These are phyloP conservation scores for Apophysomyces sp. DNA, from an alignment of 371 early-diverging fungal species.

Conservation along the genomic window DNA sequence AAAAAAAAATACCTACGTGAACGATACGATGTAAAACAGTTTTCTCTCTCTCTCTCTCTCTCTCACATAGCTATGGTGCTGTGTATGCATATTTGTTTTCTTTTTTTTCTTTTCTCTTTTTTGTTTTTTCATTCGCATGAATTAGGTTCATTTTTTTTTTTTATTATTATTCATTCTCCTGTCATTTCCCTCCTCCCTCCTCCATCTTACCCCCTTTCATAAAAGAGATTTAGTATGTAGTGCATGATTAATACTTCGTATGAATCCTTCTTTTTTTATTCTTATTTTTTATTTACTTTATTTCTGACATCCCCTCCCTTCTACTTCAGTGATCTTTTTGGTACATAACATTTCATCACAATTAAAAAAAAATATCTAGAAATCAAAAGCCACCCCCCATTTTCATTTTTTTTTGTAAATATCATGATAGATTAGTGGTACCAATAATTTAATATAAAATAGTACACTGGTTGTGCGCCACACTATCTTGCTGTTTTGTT, in stretches of 20 bases:
- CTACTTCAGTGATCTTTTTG: neutral
- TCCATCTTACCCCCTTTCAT: neutral
- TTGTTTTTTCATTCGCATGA: neutral
- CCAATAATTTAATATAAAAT: too few species aligned
- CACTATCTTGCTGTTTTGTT: too few species aligned
- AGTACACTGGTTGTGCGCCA: too few species aligned
- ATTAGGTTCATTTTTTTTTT: neutral
- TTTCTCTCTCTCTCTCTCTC: neutral
- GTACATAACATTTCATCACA: neutral
- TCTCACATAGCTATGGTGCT: neutral
- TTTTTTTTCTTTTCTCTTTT: neutral
- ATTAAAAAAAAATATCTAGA: neutral
- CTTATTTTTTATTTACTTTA: neutral
- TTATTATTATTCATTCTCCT: neutral
- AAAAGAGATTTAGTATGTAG: slow-evolving; percentile 3
- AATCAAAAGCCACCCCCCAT: neutral
- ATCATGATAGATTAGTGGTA: too few species aligned
- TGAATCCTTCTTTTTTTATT: neutral
- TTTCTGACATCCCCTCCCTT: neutral
- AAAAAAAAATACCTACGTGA: neutral
- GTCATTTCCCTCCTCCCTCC: neutral
- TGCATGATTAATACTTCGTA: slow-evolving; percentile 3
- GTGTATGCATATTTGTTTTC: slow-evolving; percentile 1
- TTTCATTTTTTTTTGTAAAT: slow-evolving; percentile 3
- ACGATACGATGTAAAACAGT: neutral